A percentile compares a stretch with the other conserved stretches of the same genome.
phyloP scores from a whole-genome alignment of 306 rosid genomes.

The Castanopsis chinensis region DNA sequence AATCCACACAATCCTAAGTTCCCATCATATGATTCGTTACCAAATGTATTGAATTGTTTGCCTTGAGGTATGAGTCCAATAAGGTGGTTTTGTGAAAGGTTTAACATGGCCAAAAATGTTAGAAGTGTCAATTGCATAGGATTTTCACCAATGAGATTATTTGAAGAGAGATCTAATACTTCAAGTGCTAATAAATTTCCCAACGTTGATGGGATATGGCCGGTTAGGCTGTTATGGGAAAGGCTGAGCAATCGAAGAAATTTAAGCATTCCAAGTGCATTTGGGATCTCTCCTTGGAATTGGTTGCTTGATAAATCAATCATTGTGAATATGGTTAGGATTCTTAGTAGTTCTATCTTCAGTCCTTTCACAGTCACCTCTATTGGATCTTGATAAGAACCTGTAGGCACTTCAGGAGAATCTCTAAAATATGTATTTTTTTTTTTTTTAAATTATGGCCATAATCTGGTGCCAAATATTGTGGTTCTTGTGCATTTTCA shows the following conservation, averaged over 20 bases:
- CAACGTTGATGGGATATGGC: constrained; percentile 30
- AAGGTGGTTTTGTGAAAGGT: constrained; percentile 33
- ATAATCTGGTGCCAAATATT: too few species aligned
- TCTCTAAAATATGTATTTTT: too few species aligned
- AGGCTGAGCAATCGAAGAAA: constrained; percentile 32
- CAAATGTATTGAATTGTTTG: constrained; percentile 38
- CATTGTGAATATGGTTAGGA: constrained; percentile 10
- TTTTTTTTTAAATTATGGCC: too few species aligned
- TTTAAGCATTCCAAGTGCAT: constrained; percentile 16
- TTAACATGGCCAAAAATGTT: constrained; percentile 3
- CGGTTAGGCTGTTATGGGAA: constrained; percentile 31
- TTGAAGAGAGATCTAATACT: constrained; percentile 41
- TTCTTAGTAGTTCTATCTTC: background rate
- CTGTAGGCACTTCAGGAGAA: rapidly evolving
- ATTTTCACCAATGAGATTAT: background rate
- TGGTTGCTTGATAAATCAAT: constrained; percentile 43
- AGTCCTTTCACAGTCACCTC: constrained; percentile 23
- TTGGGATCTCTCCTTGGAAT: constrained; percentile 35
- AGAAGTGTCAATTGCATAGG: constrained; percentile 21
- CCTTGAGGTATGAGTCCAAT: constrained; percentile 38
- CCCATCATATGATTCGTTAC: constrained; percentile 21
- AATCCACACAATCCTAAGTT: constrained; percentile 31
- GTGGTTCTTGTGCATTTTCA: too few species aligned
- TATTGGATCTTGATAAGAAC: background rate
- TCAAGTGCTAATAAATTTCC: constrained; percentile 23